Percentiles rank a stretch among this genome's conserved stretches.
phyloP scores from a whole-genome alignment of 164 flowering plant genomes.

The Chloranthus sessilifolius region DNA sequence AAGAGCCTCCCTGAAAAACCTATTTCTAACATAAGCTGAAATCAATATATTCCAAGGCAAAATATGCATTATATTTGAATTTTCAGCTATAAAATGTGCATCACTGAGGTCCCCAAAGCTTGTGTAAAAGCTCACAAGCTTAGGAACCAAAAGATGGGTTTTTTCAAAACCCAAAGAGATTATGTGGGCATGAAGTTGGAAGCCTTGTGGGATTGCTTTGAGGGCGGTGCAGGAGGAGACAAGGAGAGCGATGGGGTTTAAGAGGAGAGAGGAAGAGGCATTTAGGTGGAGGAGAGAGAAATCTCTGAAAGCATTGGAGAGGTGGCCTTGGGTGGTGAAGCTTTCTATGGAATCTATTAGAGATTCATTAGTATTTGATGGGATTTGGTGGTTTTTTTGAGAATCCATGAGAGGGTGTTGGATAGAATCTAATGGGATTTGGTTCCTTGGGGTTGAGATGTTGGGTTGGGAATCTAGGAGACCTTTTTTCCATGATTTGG shows the following conservation, averaged over 20 bases:
- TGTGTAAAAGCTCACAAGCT: conserved; percentile 43
- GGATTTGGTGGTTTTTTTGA: too few species aligned
- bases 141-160: conserved; percentile 35
- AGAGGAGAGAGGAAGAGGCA: conserved; percentile 8
- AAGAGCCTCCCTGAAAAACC: conserved; percentile 27
- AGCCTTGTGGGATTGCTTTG: conserved; percentile 28
- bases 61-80: conserved; percentile 21
- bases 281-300: conserved; percentile 29
- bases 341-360: conserved; percentile 10
- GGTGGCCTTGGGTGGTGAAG: conserved; percentile 11
- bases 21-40: conserved; percentile 34
- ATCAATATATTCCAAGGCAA: conserved; percentile 57
- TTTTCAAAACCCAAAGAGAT: conserved; percentile 33
- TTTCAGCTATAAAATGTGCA: conserved; percentile 29
- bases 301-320: conserved; percentile 28
- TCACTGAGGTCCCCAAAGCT: conserved; percentile 23
- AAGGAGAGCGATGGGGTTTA: conserved; percentile 33
- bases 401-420: too few species aligned
- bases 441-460: too few species aligned
- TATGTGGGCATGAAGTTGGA: conserved; percentile 40
- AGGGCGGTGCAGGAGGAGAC: conserved; percentile 28
- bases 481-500: too few species aligned
- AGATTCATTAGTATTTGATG: too few species aligned
- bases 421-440: too few species aligned
- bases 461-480: too few species aligned